These are phyloP conservation scores for Russula sp. DNA, from an alignment of 768 basidiomycete species.

Conservation along the genomic window DNA sequence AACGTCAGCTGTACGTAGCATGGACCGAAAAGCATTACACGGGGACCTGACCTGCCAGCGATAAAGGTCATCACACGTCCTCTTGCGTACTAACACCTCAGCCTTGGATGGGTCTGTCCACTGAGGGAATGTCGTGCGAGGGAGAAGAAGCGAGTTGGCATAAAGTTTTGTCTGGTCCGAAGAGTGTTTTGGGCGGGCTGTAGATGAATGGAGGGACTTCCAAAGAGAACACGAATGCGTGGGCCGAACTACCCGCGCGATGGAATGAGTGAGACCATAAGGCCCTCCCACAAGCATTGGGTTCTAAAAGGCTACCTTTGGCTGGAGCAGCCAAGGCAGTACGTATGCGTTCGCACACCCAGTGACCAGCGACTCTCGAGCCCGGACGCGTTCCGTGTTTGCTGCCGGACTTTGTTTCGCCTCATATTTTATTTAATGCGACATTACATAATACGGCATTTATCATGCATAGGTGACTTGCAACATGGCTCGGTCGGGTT, in stretches of 20 bases:
- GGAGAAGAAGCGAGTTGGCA: constrained; percentile 65
- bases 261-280: not conserved
- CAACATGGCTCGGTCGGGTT: too few relatives aligned
- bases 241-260: not conserved
- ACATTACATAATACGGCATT: too few relatives aligned
- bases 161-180: constrained; percentile 33
- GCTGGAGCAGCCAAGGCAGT: not conserved
- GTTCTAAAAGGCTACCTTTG: not conserved
- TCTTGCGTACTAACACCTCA: constrained; percentile 48
- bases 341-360: too few relatives aligned
- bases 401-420: too few relatives aligned
- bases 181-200: not conserved
- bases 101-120: constrained; percentile 57
- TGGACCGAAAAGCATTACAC: not conserved
- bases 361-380: too few relatives aligned
- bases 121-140: constrained; percentile 73
- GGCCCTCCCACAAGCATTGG: not conserved
- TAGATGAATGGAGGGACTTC: not conserved
- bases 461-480: too few relatives aligned
- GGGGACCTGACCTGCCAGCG: constrained; percentile 57
- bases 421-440: too few relatives aligned
- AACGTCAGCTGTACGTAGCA: not conserved
- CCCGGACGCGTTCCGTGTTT: too few relatives aligned
- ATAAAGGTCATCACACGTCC: constrained; percentile 72
- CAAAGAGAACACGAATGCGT: not conserved